These are phyloP conservation scores for Microsporum audouinii DNA, from an alignment of 2,329 filamentous ascomycete genomes.

Conservation along the genomic window DNA sequence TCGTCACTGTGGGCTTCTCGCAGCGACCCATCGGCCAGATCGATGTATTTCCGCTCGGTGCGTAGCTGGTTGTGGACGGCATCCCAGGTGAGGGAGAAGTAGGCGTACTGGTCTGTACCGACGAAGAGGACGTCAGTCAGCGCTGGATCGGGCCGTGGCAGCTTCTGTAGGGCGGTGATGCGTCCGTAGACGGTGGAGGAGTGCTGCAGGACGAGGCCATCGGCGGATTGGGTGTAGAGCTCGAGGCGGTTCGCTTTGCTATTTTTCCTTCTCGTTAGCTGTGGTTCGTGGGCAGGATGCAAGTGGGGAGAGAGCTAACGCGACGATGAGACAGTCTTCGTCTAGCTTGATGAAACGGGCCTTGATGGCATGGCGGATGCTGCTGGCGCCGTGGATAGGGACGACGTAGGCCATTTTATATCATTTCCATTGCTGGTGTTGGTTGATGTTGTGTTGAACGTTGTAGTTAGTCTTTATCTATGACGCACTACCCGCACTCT, in stretches of 20 bases:
- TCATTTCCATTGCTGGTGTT: slow-evolving; percentile 9
- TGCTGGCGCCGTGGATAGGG: slow-evolving; percentile 84
- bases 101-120: slow-evolving; percentile 78
- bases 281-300: neutral
- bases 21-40: slow-evolving; percentile 49
- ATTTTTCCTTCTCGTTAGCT: slow-evolving; percentile 17
- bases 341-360: slow-evolving; percentile 62
- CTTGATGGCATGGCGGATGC: slow-evolving; percentile 77
- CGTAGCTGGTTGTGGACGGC: slow-evolving; percentile 40
- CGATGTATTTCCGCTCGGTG: slow-evolving; percentile 48
- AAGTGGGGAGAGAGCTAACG: slow-evolving; percentile 48
- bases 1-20: slow-evolving; percentile 73
- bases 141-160: slow-evolving; percentile 52
- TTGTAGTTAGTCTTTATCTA: neutral
- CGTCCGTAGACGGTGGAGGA: slow-evolving; percentile 72
- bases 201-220: slow-evolving; percentile 51
- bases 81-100: slow-evolving; percentile 85
- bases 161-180: slow-evolving; percentile 70
- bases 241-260: slow-evolving; percentile 80
- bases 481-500: too few species aligned
- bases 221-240: slow-evolving; percentile 58
- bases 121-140: slow-evolving; percentile 78
- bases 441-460: neutral
- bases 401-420: slow-evolving; percentile 80
- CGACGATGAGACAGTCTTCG: slow-evolving; percentile 73